These are phyloP conservation scores for Blastocystis sp. DNA, from an alignment of 352 stramenopile species.

Conservation along the genomic window DNA sequence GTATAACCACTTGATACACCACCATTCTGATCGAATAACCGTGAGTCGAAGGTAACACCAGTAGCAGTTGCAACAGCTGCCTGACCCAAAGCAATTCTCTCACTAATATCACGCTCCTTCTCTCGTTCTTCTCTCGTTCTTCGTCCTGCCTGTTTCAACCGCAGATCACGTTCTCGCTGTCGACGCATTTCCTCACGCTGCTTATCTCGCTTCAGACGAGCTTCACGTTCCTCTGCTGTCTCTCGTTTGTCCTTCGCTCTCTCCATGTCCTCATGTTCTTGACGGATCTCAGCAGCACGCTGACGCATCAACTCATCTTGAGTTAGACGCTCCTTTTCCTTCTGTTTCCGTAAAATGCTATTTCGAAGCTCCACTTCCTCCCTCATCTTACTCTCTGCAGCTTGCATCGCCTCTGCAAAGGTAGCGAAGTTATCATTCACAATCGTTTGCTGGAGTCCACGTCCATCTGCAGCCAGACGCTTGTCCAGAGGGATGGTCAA, in stretches of 20 bases:
- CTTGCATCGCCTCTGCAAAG: conserved; percentile 88
- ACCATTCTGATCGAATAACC: conserved; percentile 93
- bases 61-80: conserved; percentile 73
- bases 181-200: conserved; percentile 83
- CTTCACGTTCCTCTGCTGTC: conserved; percentile 19
- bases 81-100: conserved; percentile 95
- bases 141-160: conserved; percentile 74
- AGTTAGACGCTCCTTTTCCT: conserved; percentile 82
- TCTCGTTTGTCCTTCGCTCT: background rate
- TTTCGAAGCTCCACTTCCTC: conserved; percentile 91
- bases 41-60: conserved; percentile 86
- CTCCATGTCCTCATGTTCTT: conserved; percentile 65
- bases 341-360: conserved; percentile 72
- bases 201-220: conserved; percentile 71
- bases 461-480: conserved; percentile 89
- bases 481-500: conserved; percentile 99
- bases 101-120: conserved; percentile 87
- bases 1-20: conserved; percentile 89
- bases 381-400: conserved; percentile 88
- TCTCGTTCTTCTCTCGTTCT: conserved; percentile 78
- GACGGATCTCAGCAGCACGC: conserved; percentile 81
- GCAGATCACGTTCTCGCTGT: conserved; percentile 84
- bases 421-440: conserved; percentile 97
- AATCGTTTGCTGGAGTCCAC: conserved; percentile 79
- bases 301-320: conserved; percentile 89